phyloP scores from a whole-genome alignment of 2,329 filamentous ascomycete genomes.

The Sarocladium kiliense region DNA sequence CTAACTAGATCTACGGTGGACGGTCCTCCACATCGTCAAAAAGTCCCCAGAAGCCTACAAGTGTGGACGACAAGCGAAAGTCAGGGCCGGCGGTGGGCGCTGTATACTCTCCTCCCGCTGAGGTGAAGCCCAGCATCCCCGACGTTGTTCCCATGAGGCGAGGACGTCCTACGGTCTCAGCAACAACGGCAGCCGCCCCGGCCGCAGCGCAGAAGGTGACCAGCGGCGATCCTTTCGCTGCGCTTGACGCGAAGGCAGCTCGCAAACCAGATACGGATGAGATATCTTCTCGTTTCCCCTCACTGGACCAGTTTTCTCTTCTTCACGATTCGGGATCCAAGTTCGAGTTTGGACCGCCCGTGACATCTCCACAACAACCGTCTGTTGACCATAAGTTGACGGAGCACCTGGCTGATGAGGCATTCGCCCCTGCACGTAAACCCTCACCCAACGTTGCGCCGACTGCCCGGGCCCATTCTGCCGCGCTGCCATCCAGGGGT shows the following conservation, averaged over 20 bases:
- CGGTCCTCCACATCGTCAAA: conserved; percentile 1
- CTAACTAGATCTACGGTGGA: background rate
- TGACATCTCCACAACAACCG: conserved; percentile 15
- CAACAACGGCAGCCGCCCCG: conserved; percentile 19
- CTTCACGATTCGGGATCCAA: conserved; percentile 78
- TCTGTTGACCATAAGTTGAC: conserved; percentile 55
- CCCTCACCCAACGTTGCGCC: conserved; percentile 10
- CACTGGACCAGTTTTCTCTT: conserved; percentile 87
- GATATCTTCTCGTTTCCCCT: conserved; percentile 79
- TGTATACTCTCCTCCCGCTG: conserved; percentile 70
- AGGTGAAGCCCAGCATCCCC: conserved; percentile 69
- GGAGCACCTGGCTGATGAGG: conserved; percentile 77
- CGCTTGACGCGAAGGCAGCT: conserved; percentile 64
- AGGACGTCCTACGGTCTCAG: conserved; percentile 55
- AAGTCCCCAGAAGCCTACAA: background rate
- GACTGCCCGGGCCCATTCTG: background rate
- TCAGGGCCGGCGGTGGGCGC: conserved; percentile 68
- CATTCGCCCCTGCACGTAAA: conserved; percentile 54
- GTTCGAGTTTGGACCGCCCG: conserved; percentile 72
- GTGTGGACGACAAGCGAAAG: conserved; percentile 39
- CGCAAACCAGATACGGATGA: conserved; percentile 62
- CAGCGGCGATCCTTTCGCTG: conserved; percentile 81
- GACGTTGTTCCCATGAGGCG: conserved; percentile 92
- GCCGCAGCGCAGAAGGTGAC: conserved; percentile 50
- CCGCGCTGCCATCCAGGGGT: background rate